Evolutionary conservation across 495 filamentous ascomycete genomes (phyloP), one percentile per base, ranked within the genome.

Genomic region (Aspergillus biplanus): DNA sequence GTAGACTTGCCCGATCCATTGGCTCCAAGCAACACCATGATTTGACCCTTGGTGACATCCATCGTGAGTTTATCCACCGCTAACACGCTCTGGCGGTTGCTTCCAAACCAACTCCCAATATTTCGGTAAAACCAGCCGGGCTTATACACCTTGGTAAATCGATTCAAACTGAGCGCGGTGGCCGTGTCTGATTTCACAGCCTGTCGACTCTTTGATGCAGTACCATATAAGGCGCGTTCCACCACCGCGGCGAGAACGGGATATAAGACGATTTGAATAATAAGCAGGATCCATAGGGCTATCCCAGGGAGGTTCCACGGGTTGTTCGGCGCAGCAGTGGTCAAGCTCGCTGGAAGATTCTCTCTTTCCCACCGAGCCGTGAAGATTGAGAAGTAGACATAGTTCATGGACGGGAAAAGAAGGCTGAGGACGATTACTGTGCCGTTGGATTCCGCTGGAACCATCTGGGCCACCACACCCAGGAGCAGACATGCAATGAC

Each of bases 1-100:
- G 92, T 97, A 52, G 86, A 89, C 73, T 97, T 96, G 54, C 92
- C 92, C 59, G 86, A 89, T 49, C 92, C 92, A 72, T 97, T 97
- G 3, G 92, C 91, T 16, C 92, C 92, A 3, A 97, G 81, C 1
- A 97, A 77, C 3, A 92, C 89, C 67, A 90, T 82, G 37, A 97
- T 94, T 68, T 94, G 87, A 0, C 92, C 92, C 59, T 87, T 85
- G 16, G 84, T 75, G 7, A 90, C 86, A 21, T 76, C 79, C 18
- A 97, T 74, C 5, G 83, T 84, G 21, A 97, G 76, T 46, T 83
- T 69, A 58, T 91, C 78, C 18, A 97, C 92, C 3, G 92, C 92
- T 11, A 87, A 70, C 1, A 96, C 91, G 4, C 83, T 83, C 16
- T 87, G 82, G 50, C 80, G 83, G 7, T 78, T 80, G 61, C 81